These are phyloP conservation scores for Brassica carinata DNA, from an alignment of 345 rosid species.

Conservation along the genomic window DNA sequence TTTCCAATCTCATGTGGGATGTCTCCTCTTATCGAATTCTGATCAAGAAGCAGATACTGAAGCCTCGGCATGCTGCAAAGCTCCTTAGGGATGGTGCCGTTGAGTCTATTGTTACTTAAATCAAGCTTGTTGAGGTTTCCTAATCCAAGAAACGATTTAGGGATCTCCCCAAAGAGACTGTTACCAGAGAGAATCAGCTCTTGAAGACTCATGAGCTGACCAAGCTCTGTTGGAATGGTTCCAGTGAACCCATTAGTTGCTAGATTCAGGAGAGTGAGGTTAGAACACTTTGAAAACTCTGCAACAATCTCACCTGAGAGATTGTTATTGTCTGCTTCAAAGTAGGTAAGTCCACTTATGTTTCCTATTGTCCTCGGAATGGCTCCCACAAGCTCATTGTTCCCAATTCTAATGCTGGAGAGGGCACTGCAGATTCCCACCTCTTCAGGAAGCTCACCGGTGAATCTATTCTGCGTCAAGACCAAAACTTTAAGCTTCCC, in stretches of 20 bases:
- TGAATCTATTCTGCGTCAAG: slow-evolving; percentile 73
- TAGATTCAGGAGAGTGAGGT: slow-evolving; percentile 82
- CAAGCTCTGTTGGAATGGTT: slow-evolving; percentile 65
- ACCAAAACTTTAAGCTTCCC: slow-evolving; percentile 84
- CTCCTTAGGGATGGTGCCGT: slow-evolving; percentile 73
- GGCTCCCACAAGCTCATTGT: slow-evolving; percentile 73
- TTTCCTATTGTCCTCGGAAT: slow-evolving; percentile 81
- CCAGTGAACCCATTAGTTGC: slow-evolving; percentile 90
- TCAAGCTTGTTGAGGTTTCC: slow-evolving; percentile 93
- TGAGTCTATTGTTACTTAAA: slow-evolving; percentile 70
- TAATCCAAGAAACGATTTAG: slow-evolving; percentile 65
- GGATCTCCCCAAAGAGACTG: slow-evolving; percentile 76
- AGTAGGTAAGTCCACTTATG: slow-evolving; percentile 76
- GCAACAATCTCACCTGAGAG: slow-evolving; percentile 79
- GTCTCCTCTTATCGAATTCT: slow-evolving; percentile 73
- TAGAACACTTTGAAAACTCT: slow-evolving; percentile 75
- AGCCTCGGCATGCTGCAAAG: slow-evolving; percentile 64
- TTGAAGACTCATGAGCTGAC: slow-evolving; percentile 78
- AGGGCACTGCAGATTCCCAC: slow-evolving; percentile 77
- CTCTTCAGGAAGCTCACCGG: slow-evolving; percentile 68
- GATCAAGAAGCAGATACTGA: slow-evolving; percentile 67
- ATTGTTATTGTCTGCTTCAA: slow-evolving; percentile 84
- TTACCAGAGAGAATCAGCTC: slow-evolving; percentile 91
- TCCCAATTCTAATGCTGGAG: slow-evolving; percentile 82
- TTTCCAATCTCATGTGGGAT: slow-evolving; percentile 83